Percentiles rank a stretch among this genome's conserved stretches.
Conservation (phyloP, 1,139 yeast species). For the Nadsonia commutata region DNA sequence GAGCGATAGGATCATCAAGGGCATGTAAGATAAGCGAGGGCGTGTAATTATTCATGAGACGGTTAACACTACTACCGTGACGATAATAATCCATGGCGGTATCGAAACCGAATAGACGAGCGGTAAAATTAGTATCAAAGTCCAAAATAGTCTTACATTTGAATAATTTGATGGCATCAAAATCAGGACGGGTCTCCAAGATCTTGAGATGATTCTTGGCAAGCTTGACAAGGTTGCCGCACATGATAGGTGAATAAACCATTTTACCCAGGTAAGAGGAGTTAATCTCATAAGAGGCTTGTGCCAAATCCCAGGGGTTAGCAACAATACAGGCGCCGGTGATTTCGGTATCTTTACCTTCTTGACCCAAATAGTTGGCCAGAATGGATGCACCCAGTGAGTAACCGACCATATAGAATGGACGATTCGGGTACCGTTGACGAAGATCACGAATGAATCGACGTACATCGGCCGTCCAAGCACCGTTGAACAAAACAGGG, state of each 20-base stretch:
- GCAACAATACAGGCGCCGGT: conserved; percentile 57
- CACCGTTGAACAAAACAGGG: conserved; percentile 60
- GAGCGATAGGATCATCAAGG: conserved; percentile 72
- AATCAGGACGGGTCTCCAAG: conserved; percentile 29
- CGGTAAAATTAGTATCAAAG: conserved; percentile 62
- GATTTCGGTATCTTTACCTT: conserved; percentile 35
- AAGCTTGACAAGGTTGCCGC: conserved; percentile 47
- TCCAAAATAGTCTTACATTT: conserved; percentile 32
- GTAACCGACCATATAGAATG: conserved; percentile 64
- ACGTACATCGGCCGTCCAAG: conserved; percentile 59
- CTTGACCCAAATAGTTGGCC: conserved; percentile 67
- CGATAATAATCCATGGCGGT: conserved; percentile 62
- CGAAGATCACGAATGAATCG: conserved; percentile 40
- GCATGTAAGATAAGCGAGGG: conserved; percentile 62
- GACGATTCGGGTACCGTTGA: conserved; percentile 49
- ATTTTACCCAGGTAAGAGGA: conserved; percentile 43
- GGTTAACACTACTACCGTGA: conserved; percentile 47
- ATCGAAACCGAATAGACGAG: conserved; percentile 58
- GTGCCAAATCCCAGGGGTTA: conserved; percentile 73
- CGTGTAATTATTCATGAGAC: conserved; percentile 39
- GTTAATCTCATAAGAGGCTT: conserved; percentile 38
- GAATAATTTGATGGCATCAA: conserved; percentile 22
- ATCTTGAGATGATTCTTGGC: conserved; percentile 47
- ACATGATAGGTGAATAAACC: conserved; percentile 52
- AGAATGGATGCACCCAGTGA: conserved; percentile 79